These are phyloP conservation scores for Fusarium tanahbumbuense DNA, from an alignment of 2,329 filamentous ascomycete genomes.

Conservation along the genomic window DNA sequence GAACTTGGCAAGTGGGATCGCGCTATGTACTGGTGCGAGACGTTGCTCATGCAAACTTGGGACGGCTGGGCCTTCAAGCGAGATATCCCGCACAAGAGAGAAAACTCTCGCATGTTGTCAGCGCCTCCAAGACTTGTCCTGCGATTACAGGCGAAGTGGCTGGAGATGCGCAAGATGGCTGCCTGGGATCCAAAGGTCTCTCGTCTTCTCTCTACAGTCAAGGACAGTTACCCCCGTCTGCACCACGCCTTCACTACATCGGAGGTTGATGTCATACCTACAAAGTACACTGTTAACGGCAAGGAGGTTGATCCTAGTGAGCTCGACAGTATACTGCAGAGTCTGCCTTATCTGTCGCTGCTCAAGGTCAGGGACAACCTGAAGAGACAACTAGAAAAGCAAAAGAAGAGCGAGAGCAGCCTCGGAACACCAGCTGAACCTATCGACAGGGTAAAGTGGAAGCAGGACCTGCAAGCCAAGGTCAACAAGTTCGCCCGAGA, in stretches of 20 bases:
- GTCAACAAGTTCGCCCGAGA: slow-evolving; percentile 33
- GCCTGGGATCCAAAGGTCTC: slow-evolving; percentile 62
- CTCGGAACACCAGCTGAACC: slow-evolving; percentile 19
- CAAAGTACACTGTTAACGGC: slow-evolving; percentile 41
- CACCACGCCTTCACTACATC: slow-evolving; percentile 55
- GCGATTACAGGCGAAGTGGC: slow-evolving; percentile 61
- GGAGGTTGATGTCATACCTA: slow-evolving; percentile 47
- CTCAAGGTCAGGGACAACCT: slow-evolving; percentile 41
- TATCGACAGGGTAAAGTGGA: slow-evolving; percentile 32
- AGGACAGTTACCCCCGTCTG: slow-evolving; percentile 55
- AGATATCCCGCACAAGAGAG: slow-evolving; percentile 49
- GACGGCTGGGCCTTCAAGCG: slow-evolving; percentile 71
- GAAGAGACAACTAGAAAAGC: slow-evolving; percentile 33
- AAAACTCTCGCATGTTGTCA: slow-evolving; percentile 50
- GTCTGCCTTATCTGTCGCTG: slow-evolving; percentile 49
- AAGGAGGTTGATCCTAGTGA: slow-evolving; percentile 46
- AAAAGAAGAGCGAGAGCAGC: slow-evolving; percentile 34
- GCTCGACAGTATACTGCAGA: slow-evolving; percentile 46
- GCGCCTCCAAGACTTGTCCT: slow-evolving; percentile 58
- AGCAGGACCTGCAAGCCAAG: slow-evolving; percentile 36
- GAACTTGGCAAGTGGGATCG: slow-evolving; percentile 67
- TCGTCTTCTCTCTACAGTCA: slow-evolving; percentile 54
- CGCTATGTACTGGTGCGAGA: slow-evolving; percentile 81
- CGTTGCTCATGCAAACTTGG: slow-evolving; percentile 81
- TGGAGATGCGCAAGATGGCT: slow-evolving; percentile 60